Percentiles rank a stretch among this genome's conserved stretches.
These are phyloP conservation scores for Leishmania mexicana DNA, from an alignment of 208 protist genomes.

Conservation along the genomic window DNA sequence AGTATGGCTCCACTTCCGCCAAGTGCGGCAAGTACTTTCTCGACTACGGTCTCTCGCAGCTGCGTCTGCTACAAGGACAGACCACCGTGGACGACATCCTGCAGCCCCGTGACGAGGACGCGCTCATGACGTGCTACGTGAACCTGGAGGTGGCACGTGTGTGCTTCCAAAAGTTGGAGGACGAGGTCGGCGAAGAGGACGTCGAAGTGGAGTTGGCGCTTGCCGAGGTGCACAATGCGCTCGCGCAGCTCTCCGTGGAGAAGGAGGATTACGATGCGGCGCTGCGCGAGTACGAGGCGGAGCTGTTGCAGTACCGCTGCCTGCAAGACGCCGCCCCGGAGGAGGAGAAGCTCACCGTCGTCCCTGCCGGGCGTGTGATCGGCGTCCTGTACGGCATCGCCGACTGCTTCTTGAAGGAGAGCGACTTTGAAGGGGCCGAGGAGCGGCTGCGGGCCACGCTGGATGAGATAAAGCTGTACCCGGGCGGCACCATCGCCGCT, in stretches of 20 bases:
- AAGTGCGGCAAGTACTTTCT: slow-evolving; percentile 80
- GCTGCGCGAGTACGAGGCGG: slow-evolving; percentile 81
- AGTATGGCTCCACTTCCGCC: slow-evolving; percentile 63
- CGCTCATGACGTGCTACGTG: slow-evolving; percentile 83
- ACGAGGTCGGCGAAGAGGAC: slow-evolving; percentile 35
- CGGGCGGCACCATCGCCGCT: slow-evolving; percentile 43
- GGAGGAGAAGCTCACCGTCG: slow-evolving; percentile 27
- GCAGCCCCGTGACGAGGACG: slow-evolving; percentile 73
- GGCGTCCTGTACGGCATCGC: slow-evolving; percentile 78
- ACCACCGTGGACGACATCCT: slow-evolving; percentile 68
- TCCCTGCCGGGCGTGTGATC: slow-evolving; percentile 60
- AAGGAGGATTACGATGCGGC: slow-evolving; percentile 81
- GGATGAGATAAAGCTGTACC: slow-evolving; percentile 61
- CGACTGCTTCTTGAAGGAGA: slow-evolving; percentile 85
- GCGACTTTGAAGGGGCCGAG: slow-evolving; percentile 85
- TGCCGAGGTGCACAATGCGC: slow-evolving; percentile 84
- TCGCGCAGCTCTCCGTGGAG: slow-evolving; percentile 80
- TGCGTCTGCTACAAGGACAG: slow-evolving; percentile 69
- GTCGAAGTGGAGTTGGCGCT: slow-evolving; percentile 56
- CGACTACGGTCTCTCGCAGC: slow-evolving; percentile 90
- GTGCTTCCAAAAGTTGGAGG: slow-evolving; percentile 74
- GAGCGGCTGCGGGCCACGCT: slow-evolving; percentile 62
- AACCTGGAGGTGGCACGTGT: slow-evolving; percentile 88
- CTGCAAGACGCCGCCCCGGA: slow-evolving; percentile 45
- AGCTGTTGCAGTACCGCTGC: slow-evolving; percentile 77